Evolutionary conservation across 441 rosid genomes (phyloP).

Genomic region (Caryocar brasiliense): DNA sequence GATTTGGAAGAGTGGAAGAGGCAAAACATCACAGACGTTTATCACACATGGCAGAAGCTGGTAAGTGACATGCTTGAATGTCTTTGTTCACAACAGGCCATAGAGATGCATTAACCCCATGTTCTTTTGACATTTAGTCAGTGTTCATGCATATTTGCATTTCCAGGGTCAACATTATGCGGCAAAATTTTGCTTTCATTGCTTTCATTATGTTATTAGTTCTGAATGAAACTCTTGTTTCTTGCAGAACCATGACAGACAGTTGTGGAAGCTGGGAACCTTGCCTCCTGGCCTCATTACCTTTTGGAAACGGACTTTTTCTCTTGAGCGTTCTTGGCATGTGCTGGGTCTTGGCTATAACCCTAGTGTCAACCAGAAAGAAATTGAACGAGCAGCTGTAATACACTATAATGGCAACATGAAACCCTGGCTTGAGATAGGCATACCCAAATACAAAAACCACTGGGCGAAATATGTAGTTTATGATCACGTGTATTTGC

Average conservation of each 20-base stretch:
- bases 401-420: slow-evolving; percentile 90
- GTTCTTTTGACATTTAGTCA: background rate
- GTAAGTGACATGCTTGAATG: slow-evolving; percentile 30
- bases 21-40: slow-evolving; percentile 55
- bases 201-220: background rate
- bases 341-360: slow-evolving; percentile 91
- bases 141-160: background rate
- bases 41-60: slow-evolving; percentile 89
- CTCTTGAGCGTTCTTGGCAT: slow-evolving; percentile 75
- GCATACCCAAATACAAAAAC: slow-evolving; percentile 58
- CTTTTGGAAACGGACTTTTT: slow-evolving; percentile 62
- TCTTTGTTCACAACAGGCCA: background rate
- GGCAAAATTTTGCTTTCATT: background rate
- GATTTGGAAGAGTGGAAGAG: slow-evolving; percentile 58
- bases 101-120: background rate
- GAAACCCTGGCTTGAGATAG: slow-evolving; percentile 96
- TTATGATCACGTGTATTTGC: slow-evolving; percentile 51
- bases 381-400: slow-evolving; percentile 72
- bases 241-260: slow-evolving; percentile 76
- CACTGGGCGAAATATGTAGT: slow-evolving; percentile 72
- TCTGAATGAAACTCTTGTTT: slow-evolving; percentile 6
- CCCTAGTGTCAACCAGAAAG: slow-evolving; percentile 68
- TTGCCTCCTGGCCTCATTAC: slow-evolving; percentile 94
- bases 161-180: background rate
- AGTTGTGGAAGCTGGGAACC: slow-evolving; percentile 89